Conservation (phyloP, 148 eudicot species). For the Cornus controversa region DNA sequence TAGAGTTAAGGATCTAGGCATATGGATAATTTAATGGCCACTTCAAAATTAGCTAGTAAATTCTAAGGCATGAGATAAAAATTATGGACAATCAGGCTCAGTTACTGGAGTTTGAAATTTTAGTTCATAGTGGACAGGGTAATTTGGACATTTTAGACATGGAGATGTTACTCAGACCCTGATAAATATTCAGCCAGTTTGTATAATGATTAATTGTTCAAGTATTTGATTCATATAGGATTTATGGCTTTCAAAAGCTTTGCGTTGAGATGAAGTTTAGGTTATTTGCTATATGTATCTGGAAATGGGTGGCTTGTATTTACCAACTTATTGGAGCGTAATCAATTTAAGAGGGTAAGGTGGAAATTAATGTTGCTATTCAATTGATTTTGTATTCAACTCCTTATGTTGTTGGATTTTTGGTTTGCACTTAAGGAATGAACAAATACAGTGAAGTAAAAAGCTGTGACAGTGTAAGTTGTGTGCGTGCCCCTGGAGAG, state of each 20-base stretch:
- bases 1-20: not conserved
- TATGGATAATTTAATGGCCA: not conserved
- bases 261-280: not conserved
- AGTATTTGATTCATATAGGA: too few relatives aligned
- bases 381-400: not conserved
- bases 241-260: too few relatives aligned
- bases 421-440: constrained; percentile 6
- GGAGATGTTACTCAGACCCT: not conserved
- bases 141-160: not conserved
- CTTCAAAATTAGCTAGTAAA: not conserved
- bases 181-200: too few relatives aligned
- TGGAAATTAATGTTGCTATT: not conserved
- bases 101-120: not conserved
- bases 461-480: constrained; percentile 18
- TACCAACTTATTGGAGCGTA: not conserved
- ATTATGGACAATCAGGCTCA: too few relatives aligned
- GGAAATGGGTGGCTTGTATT: not conserved
- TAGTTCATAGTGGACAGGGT: not conserved
- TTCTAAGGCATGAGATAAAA: too few relatives aligned
- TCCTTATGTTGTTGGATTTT: not conserved
- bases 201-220: too few relatives aligned
- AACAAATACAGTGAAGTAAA: constrained; percentile 13
- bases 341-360: not conserved
- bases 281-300: not conserved
- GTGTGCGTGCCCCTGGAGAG: not conserved